phyloP scores from a whole-genome alignment of 202 grass and related monocot genomes.

The Panicum hallii region DNA sequence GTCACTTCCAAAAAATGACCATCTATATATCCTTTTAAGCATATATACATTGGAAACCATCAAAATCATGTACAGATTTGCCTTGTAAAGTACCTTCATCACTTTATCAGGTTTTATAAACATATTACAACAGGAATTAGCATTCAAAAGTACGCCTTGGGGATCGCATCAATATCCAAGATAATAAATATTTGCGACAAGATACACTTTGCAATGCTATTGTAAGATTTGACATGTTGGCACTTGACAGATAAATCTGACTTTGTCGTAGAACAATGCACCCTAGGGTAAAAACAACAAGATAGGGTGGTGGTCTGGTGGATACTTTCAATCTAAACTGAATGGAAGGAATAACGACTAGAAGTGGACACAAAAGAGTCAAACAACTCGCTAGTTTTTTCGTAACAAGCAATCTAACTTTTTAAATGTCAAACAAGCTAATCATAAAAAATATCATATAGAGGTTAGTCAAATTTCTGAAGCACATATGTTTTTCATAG shows the following conservation, averaged over 20 bases:
- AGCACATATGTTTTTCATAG: not conserved
- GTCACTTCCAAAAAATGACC: too few species aligned
- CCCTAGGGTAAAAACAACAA: not conserved
- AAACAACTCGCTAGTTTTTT: not conserved
- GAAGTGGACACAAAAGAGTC: not conserved
- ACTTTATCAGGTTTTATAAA: slow-evolving; percentile 8
- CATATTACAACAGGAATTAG: not conserved
- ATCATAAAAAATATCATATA: slow-evolving; percentile 10
- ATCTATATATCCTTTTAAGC: not conserved
- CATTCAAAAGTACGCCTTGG: not conserved
- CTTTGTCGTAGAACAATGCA: not conserved
- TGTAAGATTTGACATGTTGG: not conserved
- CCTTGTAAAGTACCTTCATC: not conserved
- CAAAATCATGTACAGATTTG: not conserved
- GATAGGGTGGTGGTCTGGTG: not conserved
- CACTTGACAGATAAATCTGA: not conserved
- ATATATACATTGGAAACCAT: not conserved
- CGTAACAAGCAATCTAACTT: not conserved
- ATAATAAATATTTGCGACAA: too few species aligned
- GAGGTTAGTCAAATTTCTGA: not conserved
- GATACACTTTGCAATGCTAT: not conserved
- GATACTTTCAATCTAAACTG: slow-evolving; percentile 3
- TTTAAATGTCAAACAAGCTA: not conserved
- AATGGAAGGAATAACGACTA: not conserved
- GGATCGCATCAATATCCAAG: not conserved